Percentiles rank a stretch among this genome's conserved stretches.
Conservation (phyloP, 345 rosid species). For the Brassica carinata region DNA sequence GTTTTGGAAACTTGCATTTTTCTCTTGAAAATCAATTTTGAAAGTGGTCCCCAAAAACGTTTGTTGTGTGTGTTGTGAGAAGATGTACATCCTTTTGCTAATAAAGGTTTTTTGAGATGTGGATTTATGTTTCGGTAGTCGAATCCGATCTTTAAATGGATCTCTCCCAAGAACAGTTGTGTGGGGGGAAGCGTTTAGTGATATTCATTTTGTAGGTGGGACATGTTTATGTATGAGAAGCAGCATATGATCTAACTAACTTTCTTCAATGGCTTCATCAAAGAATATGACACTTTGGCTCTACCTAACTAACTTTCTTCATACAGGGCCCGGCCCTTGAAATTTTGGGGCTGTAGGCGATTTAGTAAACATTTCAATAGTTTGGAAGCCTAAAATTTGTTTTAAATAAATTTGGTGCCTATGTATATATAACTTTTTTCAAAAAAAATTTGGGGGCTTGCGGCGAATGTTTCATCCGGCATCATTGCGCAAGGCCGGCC, state of each 20-base stretch:
- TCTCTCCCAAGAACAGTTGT: conserved; percentile 23
- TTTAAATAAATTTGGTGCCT: too few relatives aligned
- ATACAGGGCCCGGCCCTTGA: too few relatives aligned
- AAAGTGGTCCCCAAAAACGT: conserved; percentile 42
- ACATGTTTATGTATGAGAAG: conserved; percentile 5
- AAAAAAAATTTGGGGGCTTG: too few relatives aligned
- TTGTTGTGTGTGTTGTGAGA: conserved; percentile 1
- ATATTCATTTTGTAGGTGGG: conserved; percentile 19
- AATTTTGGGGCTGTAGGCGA: too few relatives aligned
- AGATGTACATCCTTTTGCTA: conserved; percentile 32
- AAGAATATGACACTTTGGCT: neutral
- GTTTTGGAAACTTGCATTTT: conserved; percentile 33
- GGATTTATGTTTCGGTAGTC: conserved; percentile 29
- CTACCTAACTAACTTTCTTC: neutral
- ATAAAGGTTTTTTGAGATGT: conserved; percentile 36
- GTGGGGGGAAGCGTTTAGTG: conserved; percentile 27
- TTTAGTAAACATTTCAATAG: too few relatives aligned
- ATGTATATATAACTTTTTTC: too few relatives aligned
- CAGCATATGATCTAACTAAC: conserved; percentile 2
- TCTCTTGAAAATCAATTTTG: conserved; percentile 17
- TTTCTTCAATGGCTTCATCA: neutral
- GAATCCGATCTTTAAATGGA: conserved; percentile 29
- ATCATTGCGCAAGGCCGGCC: too few relatives aligned
- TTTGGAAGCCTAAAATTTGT: too few relatives aligned
- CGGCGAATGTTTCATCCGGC: too few relatives aligned